Evolutionary conservation across 1,284 basidiomycete species (phyloP).

Genomic region (Rhizopogon parksii): DNA sequence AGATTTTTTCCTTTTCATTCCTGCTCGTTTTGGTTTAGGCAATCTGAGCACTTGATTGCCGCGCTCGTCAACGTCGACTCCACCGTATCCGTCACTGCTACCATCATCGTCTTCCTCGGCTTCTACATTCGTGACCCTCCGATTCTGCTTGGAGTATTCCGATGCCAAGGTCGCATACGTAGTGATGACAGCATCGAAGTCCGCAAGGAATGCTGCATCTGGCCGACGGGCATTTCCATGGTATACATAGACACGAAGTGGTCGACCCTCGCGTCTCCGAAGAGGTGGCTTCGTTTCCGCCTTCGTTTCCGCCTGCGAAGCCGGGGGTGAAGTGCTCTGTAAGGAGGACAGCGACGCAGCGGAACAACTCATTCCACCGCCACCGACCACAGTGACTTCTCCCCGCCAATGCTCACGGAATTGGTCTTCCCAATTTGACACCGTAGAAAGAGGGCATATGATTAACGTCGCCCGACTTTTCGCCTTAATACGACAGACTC

Average conservation of each 20-base stretch:
- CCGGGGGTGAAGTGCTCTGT: constrained; percentile 17
- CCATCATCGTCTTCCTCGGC: constrained; percentile 64
- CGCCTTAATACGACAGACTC: constrained; percentile 67
- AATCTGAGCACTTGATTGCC: constrained; percentile 56
- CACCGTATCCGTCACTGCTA: constrained; percentile 55
- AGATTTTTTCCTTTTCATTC: constrained; percentile 65
- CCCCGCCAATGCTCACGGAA: constrained; percentile 93
- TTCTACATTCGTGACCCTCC: constrained; percentile 48
- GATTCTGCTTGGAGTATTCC: constrained; percentile 88
- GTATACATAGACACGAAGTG: constrained; percentile 87
- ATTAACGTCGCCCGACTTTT: constrained; percentile 91
- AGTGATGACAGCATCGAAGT: constrained; percentile 97
- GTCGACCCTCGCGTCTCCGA: constrained; percentile 39
- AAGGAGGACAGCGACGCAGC: constrained; percentile 21
- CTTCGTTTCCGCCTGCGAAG: constrained; percentile 32
- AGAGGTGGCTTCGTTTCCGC: constrained; percentile 31
- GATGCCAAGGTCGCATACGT: constrained; percentile 94
- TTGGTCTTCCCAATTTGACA: constrained; percentile 99
- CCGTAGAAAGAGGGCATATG: constrained; percentile 93
- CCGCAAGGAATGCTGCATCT: constrained; percentile 79
- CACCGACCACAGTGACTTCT: constrained; percentile 76
- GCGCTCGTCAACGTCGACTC: constrained; percentile 60
- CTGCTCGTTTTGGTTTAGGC: constrained; percentile 53
- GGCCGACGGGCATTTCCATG: constrained; percentile 88
- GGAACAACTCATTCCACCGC: constrained; percentile 38